phyloP scores from a whole-genome alignment of 1,284 basidiomycete genomes.

The Ustilago nuda region DNA sequence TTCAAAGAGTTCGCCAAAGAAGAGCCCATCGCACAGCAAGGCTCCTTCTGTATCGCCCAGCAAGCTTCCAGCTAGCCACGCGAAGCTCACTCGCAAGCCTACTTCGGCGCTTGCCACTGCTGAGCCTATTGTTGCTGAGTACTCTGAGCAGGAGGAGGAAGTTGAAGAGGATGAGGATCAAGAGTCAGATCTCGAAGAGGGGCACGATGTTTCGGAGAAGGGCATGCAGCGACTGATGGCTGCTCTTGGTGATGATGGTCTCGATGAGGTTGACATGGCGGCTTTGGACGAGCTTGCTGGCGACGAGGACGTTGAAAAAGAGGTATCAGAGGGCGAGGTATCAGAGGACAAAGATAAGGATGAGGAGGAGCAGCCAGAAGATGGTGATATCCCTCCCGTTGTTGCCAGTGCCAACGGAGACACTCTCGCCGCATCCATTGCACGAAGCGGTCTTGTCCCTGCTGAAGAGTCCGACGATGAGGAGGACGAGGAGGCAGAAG shows the following conservation, averaged over 20 bases:
- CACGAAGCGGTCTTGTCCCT: conserved; percentile 60
- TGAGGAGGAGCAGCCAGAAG: conserved; percentile 23
- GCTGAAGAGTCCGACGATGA: conserved; percentile 51
- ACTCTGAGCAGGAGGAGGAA: conserved; percentile 44
- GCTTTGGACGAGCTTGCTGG: conserved; percentile 52
- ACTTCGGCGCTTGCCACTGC: conserved; percentile 48
- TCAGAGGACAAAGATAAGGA: conserved; percentile 25
- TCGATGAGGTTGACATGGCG: conserved; percentile 62
- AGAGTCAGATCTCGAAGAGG: conserved; percentile 59
- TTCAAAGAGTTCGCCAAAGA: conserved; percentile 16
- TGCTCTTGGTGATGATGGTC: conserved; percentile 63
- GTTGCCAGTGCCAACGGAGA: conserved; percentile 55
- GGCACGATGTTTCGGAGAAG: conserved; percentile 60
- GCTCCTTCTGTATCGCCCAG: conserved; percentile 14
- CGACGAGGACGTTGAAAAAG: conserved; percentile 42
- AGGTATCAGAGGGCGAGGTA: conserved; percentile 15
- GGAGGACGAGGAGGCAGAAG: conserved; percentile 40
- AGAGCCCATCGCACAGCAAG: conserved; percentile 14
- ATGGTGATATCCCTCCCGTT: conserved; percentile 37
- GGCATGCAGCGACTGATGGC: conserved; percentile 64
- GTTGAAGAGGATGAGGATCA: conserved; percentile 42
- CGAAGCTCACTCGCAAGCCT: conserved; percentile 41
- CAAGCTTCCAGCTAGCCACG: conserved; percentile 41
- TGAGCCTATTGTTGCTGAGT: conserved; percentile 38
- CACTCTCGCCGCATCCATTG: conserved; percentile 64